These are phyloP conservation scores for Porodaedalea pini DNA, from an alignment of 1,284 basidiomycete species.

Conservation along the genomic window DNA sequence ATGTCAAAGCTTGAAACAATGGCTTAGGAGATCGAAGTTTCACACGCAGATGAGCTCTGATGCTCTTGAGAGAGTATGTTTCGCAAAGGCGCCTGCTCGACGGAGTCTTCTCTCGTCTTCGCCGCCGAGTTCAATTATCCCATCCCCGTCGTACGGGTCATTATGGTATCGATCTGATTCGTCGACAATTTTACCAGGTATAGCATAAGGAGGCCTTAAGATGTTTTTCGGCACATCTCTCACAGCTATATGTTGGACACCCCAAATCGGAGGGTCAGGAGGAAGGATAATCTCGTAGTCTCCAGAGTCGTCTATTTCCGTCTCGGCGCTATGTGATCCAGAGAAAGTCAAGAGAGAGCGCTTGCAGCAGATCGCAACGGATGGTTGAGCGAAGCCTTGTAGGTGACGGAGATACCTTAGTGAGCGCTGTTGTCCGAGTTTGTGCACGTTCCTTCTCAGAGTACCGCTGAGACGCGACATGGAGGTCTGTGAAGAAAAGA, in stretches of 20 bases:
- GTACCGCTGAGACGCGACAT: background rate
- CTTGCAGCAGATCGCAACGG: too few species aligned
- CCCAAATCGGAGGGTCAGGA: conserved; percentile 59
- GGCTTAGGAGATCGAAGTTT: conserved; percentile 5
- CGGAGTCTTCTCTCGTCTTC: conserved; percentile 57
- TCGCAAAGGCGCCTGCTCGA: conserved; percentile 59
- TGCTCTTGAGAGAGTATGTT: conserved; percentile 55
- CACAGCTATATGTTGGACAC: conserved; percentile 57
- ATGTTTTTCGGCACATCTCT: conserved; percentile 61
- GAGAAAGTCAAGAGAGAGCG: background rate
- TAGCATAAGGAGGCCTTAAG: conserved; percentile 54
- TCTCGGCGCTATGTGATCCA: background rate
- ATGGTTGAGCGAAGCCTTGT: background rate
- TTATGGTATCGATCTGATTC: conserved; percentile 13
- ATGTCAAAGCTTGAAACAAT: conserved; percentile 26
- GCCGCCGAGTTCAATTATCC: conserved; percentile 52
- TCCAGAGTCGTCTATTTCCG: conserved; percentile 39
- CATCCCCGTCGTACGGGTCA: conserved; percentile 29
- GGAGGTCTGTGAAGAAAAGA: background rate
- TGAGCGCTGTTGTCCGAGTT: background rate
- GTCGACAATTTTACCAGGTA: conserved; percentile 16
- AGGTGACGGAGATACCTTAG: background rate
- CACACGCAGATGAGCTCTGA: conserved; percentile 55
- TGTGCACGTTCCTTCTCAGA: background rate
- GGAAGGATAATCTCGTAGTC: conserved; percentile 63